Evolutionary conservation across 345 rosid genomes (phyloP), one percentile per base, ranked within the genome.

Genomic region (Arabidopsis suecica): DNA sequence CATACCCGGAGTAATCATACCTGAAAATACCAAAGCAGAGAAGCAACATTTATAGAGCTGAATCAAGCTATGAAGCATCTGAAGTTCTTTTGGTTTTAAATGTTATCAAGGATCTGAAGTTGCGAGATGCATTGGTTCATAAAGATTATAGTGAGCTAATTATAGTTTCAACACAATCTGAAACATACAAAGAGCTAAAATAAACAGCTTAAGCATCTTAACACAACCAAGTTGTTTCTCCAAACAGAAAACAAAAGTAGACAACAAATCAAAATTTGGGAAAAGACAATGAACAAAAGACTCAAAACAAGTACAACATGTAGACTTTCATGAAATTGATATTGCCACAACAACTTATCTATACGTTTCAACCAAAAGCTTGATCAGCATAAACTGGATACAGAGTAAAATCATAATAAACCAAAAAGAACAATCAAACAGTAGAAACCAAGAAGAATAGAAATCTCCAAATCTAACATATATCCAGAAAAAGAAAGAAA

Each of bases 1-100:
- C 99, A 71, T 95, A 95, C 22, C 99, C 98, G 1, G 99, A 89
- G 83, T 95, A 95, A 84, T 95, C 99, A 47, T 92, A 92, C 86
- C 97, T 95, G 86, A 82, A 45, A 53, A 25, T 53, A 51, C 3
- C 5, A 50, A 73, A 63, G 67, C 55, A 73, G 64, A 72, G 63
- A 75, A 51, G 63, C 76, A 74, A 65, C 40, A 60, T 72, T 23
- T 9, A 32, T 22, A 3, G 12, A 64, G 45, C 9, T 57, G 51
- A 74, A 72, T 38, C 73, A 59, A 66, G 22, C 71, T 55, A 38
- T 33, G 28, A 63, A 40, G 16, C 10, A 57, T 61, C 28, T 56
- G 23, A 65, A 66, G 59, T 23, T 66, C 3, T 44, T 44, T 44
- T 9, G 14, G 30, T 9, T 20, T 22, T 50, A 9, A 50, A 22